Evolutionary conservation across 345 rosid genomes (phyloP).

Genomic region (Eucalyptus curtisii): DNA sequence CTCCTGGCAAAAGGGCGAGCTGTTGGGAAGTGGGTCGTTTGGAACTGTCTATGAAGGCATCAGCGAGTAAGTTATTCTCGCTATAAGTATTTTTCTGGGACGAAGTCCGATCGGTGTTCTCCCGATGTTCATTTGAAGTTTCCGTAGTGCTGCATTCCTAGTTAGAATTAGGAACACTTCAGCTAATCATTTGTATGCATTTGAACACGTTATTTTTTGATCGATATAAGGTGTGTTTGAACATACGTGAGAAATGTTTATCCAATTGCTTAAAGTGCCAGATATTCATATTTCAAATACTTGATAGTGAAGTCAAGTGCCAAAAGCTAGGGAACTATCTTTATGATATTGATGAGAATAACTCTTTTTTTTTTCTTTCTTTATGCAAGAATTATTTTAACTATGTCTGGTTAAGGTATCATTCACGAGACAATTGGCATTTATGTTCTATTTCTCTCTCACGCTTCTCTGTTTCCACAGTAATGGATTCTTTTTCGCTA

Average conservation of each 20-base stretch:
- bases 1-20: conserved; percentile 25
- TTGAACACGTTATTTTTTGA: neutral
- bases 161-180: neutral
- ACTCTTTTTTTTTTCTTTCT: neutral
- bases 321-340: neutral
- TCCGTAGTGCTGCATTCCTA: neutral
- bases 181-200: neutral
- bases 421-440: neutral
- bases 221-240: neutral
- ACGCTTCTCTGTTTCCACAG: conserved; percentile 11
- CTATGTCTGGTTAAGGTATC: neutral
- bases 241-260: neutral
- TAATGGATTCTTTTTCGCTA: conserved; percentile 71
- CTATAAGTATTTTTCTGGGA: neutral
- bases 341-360: neutral
- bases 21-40: conserved; percentile 23
- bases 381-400: neutral
- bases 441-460: neutral
- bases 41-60: conserved; percentile 20
- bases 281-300: neutral
- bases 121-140: neutral
- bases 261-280: neutral
- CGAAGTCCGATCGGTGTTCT: neutral
- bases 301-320: neutral
- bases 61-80: neutral